Conservation (phyloP, 768 basidiomycete genomes). For the Trametes cubensis region DNA sequence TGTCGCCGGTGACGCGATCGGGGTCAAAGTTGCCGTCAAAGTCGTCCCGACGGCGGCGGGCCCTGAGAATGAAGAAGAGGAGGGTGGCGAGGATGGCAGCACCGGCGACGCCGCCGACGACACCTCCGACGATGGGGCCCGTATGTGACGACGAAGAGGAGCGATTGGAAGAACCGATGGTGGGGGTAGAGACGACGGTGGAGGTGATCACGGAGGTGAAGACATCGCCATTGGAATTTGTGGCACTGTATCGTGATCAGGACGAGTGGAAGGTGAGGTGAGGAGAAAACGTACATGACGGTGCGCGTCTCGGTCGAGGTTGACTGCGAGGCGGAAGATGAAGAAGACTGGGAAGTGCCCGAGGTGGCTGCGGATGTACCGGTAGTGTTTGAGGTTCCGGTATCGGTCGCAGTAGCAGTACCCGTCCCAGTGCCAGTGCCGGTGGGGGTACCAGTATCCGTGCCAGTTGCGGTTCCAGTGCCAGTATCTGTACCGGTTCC, state of each 20-base stretch:
- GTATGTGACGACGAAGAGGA: conserved; percentile 26
- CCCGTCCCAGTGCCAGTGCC: background rate
- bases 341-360: background rate
- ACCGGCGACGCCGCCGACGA: conserved; percentile 36
- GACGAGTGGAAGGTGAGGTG: background rate
- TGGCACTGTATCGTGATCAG: conserved; percentile 22
- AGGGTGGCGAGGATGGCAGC: conserved; percentile 30
- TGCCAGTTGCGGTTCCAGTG: background rate
- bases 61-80: conserved; percentile 30
- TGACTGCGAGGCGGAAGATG: conserved; percentile 1
- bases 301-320: conserved; percentile 22
- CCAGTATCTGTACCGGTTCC: background rate
- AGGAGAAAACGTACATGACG: conserved; percentile 22
- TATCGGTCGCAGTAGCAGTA: background rate
- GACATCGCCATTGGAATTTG: conserved; percentile 24
- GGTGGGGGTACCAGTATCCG: background rate
- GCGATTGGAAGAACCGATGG: conserved; percentile 9
- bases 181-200: conserved; percentile 25
- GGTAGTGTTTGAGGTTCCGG: background rate
- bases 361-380: background rate
- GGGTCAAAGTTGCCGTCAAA: conserved; percentile 56
- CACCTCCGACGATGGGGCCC: conserved; percentile 37
- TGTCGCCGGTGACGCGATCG: conserved; percentile 41
- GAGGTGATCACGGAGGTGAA: conserved; percentile 24
- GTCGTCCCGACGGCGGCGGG: conserved; percentile 38